These are phyloP conservation scores for Penicillium lagena DNA, from an alignment of 495 filamentous ascomycete genomes.

Conservation along the genomic window DNA sequence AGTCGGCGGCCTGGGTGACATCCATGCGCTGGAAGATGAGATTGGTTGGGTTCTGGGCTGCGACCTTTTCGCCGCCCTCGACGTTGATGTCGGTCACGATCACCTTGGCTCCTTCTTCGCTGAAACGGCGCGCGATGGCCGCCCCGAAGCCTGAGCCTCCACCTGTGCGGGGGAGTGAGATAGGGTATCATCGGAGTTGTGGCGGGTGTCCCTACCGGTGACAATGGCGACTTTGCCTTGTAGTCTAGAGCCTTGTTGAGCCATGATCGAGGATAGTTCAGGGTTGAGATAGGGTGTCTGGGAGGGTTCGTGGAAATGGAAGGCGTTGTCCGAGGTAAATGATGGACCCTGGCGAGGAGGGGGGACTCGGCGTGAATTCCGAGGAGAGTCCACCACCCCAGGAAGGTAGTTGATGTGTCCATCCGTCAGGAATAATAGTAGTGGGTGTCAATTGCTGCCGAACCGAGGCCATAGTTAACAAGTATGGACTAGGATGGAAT, in stretches of 20 bases:
- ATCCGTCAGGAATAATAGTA: no score
- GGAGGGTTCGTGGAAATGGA: neutral
- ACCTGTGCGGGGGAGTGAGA: constrained; percentile 27
- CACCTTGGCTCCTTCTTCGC: constrained; percentile 51
- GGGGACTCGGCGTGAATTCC: constrained; percentile 16
- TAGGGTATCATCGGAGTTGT: no score
- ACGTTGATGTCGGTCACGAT: constrained; percentile 55
- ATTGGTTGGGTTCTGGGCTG: constrained; percentile 28
- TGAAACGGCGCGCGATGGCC: constrained; percentile 50
- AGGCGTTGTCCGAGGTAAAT: neutral
- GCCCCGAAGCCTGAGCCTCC: constrained; percentile 54
- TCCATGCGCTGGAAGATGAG: constrained; percentile 44
- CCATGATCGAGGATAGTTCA: neutral
- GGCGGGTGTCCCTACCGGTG: constrained; percentile 50
- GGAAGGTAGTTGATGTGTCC: no score
- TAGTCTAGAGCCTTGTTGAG: constrained; percentile 38
- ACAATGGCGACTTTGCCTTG: constrained; percentile 90
- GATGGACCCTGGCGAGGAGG: constrained; percentile 1
- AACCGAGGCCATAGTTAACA: no score
- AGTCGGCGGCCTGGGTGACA: constrained; percentile 44
- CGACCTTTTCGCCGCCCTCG: constrained; percentile 42
- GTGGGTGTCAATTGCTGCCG: no score
- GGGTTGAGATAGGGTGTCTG: neutral
- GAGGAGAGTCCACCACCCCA: neutral
- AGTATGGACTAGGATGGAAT: no score